A percentile compares a stretch with the other conserved stretches of the same genome.
These are phyloP conservation scores for Solanum verrucosum DNA, from an alignment of 257 asterid species.

Conservation along the genomic window DNA sequence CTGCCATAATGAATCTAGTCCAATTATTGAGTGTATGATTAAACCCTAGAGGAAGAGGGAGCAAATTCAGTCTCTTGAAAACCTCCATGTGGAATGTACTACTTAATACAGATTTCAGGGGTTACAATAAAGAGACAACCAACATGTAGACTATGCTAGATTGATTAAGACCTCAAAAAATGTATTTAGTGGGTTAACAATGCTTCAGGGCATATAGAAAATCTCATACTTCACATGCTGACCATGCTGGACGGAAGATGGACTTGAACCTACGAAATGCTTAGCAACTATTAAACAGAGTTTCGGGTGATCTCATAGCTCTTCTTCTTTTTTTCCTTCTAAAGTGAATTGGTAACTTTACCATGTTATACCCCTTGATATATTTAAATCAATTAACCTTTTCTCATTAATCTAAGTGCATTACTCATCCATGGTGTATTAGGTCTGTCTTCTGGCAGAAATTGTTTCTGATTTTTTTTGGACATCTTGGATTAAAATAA, in stretches of 20 bases:
- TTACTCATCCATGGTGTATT: neutral
- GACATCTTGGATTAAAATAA: neutral
- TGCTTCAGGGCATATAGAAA: neutral
- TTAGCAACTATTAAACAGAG: neutral
- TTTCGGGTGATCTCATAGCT: neutral
- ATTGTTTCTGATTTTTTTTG: neutral
- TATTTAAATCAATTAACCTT: neutral
- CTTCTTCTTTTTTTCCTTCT: neutral
- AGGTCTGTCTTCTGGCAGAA: neutral
- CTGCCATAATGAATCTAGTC: neutral
- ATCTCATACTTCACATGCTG: neutral
- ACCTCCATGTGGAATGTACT: neutral
- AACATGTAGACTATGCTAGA: neutral
- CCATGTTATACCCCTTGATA: neutral
- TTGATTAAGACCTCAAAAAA: neutral
- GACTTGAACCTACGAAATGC: neutral
- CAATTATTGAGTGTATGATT: neutral
- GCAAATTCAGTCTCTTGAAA: neutral
- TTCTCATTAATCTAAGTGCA: neutral
- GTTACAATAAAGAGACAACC: neutral
- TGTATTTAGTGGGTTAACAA: neutral
- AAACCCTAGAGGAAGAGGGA: neutral
- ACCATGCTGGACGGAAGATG: neutral
- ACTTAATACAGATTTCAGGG: neutral
- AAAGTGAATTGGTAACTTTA: neutral